These are phyloP conservation scores for Skeletonema costatum DNA, from an alignment of 108 stramenopile genomes.

Conservation along the genomic window DNA sequence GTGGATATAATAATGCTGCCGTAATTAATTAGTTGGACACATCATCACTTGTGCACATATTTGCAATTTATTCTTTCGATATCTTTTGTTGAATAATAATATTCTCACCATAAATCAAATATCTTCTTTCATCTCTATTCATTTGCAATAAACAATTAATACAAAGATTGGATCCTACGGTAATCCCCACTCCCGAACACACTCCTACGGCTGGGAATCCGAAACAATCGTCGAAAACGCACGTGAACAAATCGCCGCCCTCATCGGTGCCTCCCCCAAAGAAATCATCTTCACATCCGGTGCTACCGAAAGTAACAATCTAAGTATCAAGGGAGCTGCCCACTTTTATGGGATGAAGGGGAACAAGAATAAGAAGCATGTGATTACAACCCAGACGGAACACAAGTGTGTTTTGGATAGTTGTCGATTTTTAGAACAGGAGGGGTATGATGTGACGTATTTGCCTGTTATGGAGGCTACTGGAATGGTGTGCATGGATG, in stretches of 20 bases:
- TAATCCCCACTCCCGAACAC: slow-evolving; percentile 98
- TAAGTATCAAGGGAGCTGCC: slow-evolving; percentile 97
- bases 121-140: neutral
- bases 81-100: neutral
- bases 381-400: slow-evolving; percentile 99
- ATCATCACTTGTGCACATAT: neutral
- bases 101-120: neutral
- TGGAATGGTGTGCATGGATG: slow-evolving; percentile 92
- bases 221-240: slow-evolving; percentile 92
- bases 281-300: slow-evolving; percentile 99
- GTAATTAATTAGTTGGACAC: neutral
- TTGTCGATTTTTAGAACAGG: slow-evolving; percentile 94
- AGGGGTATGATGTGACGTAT: slow-evolving; percentile 98
- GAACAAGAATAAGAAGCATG: slow-evolving; percentile 82
- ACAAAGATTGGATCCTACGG: slow-evolving; percentile 88
- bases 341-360: slow-evolving; percentile 85
- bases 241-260: slow-evolving; percentile 85
- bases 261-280: slow-evolving; percentile 91
- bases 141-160: neutral
- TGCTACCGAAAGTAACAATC: slow-evolving; percentile 98
- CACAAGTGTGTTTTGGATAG: slow-evolving; percentile 99
- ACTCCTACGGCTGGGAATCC: slow-evolving; percentile 97
- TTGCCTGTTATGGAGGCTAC: slow-evolving; percentile 87
- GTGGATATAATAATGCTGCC: neutral
- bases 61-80: neutral